Percentiles rank a stretch among this genome's conserved stretches.
These are phyloP conservation scores for Fusarium camptoceras DNA, from an alignment of 2,329 filamentous ascomycete species.

Conservation along the genomic window DNA sequence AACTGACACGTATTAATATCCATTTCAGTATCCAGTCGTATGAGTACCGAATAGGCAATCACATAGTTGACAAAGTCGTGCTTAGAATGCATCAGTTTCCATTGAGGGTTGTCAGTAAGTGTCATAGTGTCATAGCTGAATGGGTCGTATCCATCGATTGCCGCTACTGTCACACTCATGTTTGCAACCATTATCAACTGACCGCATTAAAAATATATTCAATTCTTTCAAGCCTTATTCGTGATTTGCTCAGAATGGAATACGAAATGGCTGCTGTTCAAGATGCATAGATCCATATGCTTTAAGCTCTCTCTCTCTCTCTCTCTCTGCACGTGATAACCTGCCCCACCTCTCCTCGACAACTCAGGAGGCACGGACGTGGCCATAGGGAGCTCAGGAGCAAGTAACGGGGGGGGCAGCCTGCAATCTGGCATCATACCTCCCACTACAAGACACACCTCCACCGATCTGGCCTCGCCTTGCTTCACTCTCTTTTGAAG, in stretches of 20 bases:
- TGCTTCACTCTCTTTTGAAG: constrained; percentile 42
- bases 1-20: not conserved
- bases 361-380: constrained; percentile 47
- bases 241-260: not conserved
- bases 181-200: not conserved
- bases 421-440: constrained; percentile 62
- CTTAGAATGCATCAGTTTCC: not conserved
- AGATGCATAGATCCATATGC: not conserved
- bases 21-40: not conserved
- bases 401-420: constrained; percentile 43
- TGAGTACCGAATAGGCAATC: not conserved
- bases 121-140: not conserved
- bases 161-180: not conserved
- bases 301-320: constrained; percentile 19
- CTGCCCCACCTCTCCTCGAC: constrained; percentile 36
- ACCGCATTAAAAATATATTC: not conserved
- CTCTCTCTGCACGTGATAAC: constrained; percentile 47
- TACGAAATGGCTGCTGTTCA: not conserved
- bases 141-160: not conserved
- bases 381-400: constrained; percentile 49
- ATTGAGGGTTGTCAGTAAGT: not conserved
- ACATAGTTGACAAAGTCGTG: not conserved
- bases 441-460: constrained; percentile 46
- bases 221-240: not conserved
- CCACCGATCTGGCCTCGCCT: constrained; percentile 41